Evolutionary conservation across 2,329 filamentous ascomycete species (phyloP), one percentile per base, ranked within the genome.

Genomic region (Fusarium subtropicale): DNA sequence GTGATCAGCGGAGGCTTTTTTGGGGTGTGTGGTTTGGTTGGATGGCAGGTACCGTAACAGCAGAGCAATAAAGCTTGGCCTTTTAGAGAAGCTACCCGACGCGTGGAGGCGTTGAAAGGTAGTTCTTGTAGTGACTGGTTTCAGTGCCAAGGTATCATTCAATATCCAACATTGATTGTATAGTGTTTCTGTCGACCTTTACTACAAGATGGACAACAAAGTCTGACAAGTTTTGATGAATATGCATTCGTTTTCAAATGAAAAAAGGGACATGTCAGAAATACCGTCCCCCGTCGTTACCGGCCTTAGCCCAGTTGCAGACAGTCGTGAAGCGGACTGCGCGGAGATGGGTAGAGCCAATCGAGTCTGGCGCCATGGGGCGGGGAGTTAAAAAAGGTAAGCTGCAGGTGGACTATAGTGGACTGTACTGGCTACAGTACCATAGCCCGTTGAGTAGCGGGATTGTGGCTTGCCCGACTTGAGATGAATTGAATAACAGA

Each of bases 1-100:
- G 47, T 67, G 69, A 72, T 72, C 69, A 55, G 60, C 69, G 31
- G 54, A 53, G 63, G 42, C 41, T 60, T 52, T 53, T 30, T 54
- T 69, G 69, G 55, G 60, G 34, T 31, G 45, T 41, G 53, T 51
- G 62, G 39, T 24, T 54, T 54, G 26, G 59, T 47, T 48, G 41
- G 59, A 30, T 30, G 41, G 42, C 26, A 18, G 31, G 56, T 60
- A 24, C 26, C 36, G 59, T 45, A 57, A 28, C 46, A 65, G 46
- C 38, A 46, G 56, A 65, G 46, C 42, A 46, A 64, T 33, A 53
- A 68, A 72, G 66, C 69, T 68, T 68, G 48, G 59, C 69, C 39
- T 47, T 48, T 46, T 56, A 47, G 48, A 54, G 47, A 41, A 66
- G 36, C 36, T 39, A 39, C 26, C 53, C 34, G 54, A 65, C 62